Conservation (phyloP, 371 early-diverging fungal species). For the Mucor saturninus region DNA sequence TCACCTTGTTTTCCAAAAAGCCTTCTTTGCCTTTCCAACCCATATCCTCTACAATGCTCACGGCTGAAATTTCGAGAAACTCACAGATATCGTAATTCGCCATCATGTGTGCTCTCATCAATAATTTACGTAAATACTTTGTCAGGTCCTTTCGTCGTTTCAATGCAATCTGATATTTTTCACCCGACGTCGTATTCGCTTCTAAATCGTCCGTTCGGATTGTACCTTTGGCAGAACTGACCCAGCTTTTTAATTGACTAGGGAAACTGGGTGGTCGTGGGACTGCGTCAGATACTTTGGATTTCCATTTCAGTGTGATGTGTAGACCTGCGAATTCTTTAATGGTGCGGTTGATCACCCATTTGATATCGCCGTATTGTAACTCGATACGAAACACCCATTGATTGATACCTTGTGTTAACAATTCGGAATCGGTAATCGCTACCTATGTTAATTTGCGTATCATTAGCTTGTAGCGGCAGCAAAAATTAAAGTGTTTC, state of each 20-base stretch:
- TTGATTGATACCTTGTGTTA: constrained; percentile 45
- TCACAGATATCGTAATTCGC: constrained; percentile 76
- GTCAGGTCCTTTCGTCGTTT: constrained; percentile 71
- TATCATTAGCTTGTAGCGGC: no score
- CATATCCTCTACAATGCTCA: constrained; percentile 75
- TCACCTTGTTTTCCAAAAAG: constrained; percentile 64
- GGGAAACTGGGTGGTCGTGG: constrained; percentile 51
- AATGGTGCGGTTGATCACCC: constrained; percentile 73
- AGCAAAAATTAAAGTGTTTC: no score
- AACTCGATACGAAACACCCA: constrained; percentile 74
- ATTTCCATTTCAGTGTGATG: constrained; percentile 58
- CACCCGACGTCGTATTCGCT: constrained; percentile 25
- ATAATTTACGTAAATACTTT: constrained; percentile 60
- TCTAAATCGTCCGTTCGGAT: constrained; percentile 23
- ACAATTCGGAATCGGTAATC: constrained; percentile 59
- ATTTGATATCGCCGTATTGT: constrained; percentile 81
- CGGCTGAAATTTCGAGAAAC: constrained; percentile 78
- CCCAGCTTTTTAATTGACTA: constrained; percentile 46
- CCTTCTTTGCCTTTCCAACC: constrained; percentile 91
- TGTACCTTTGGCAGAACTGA: constrained; percentile 42
- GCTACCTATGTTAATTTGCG: constrained; percentile 33
- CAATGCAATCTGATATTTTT: constrained; percentile 42
- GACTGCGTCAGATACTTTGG: constrained; percentile 33
- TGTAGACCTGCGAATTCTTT: constrained; percentile 75
- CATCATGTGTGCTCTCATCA: constrained; percentile 62